phyloP scores from a whole-genome alignment of 2,329 filamentous ascomycete species.

The Bretziella fagacearum region DNA sequence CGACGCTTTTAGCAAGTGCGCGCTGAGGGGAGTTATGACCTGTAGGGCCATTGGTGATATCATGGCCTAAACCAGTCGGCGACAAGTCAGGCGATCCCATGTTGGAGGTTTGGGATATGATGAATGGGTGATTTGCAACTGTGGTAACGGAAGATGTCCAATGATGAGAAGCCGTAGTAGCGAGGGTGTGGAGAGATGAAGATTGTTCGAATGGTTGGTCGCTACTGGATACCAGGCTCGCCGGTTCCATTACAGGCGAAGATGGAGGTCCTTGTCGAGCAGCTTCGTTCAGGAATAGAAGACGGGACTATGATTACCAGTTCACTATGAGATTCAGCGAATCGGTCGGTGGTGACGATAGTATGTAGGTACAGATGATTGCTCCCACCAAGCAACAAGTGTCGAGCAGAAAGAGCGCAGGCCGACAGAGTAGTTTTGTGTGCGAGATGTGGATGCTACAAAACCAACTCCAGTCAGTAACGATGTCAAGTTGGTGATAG shows the following conservation, averaged over 20 bases:
- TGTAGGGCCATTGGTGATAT: constrained; percentile 2
- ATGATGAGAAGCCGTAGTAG: constrained; percentile 7
- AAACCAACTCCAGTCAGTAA: neutral
- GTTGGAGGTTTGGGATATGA: neutral
- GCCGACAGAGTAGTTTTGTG: neutral
- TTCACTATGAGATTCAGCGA: too few relatives aligned
- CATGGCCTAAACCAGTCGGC: constrained; percentile 7
- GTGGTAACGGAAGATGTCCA: constrained; percentile 1
- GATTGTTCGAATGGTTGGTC: constrained; percentile 5
- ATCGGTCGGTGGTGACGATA: too few relatives aligned
- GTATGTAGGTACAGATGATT: neutral
- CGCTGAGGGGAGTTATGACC: constrained; percentile 7
- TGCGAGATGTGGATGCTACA: neutral
- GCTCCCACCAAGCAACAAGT: neutral
- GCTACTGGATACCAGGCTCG: constrained; percentile 7
- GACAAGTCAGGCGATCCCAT: constrained; percentile 13
- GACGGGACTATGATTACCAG: too few relatives aligned
- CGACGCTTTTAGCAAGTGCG: constrained; percentile 46
- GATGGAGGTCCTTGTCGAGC: neutral
- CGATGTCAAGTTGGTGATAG: too few relatives aligned
- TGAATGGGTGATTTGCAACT: neutral
- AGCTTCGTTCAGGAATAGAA: too few relatives aligned
- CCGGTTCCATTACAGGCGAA: constrained; percentile 12
- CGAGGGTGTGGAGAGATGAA: constrained; percentile 10
- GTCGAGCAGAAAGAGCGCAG: neutral